These are phyloP conservation scores for Porcisia deanei DNA, from an alignment of 208 protist species.

Conservation along the genomic window DNA sequence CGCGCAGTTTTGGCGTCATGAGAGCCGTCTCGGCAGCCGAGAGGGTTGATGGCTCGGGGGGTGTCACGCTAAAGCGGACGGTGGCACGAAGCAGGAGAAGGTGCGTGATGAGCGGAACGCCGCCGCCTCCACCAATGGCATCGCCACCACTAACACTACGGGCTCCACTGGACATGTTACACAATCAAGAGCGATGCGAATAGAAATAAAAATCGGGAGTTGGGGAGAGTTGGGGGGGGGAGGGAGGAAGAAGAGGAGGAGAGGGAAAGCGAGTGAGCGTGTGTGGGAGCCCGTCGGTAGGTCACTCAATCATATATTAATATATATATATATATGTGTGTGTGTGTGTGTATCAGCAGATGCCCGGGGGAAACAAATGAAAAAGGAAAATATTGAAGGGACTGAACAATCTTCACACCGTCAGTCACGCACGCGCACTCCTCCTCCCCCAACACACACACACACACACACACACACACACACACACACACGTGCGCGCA, in stretches of 20 bases:
- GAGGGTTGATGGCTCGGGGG: background rate
- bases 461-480: background rate
- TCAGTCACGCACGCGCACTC: too few relatives aligned
- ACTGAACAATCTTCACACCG: too few relatives aligned
- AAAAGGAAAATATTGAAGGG: too few relatives aligned
- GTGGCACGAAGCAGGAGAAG: conserved; percentile 30
- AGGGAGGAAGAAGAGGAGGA: too few relatives aligned
- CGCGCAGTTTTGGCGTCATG: conserved; percentile 14
- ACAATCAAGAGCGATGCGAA: background rate
- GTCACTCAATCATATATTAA: too few relatives aligned
- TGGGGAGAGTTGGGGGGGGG: background rate
- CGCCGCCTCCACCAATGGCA: conserved; percentile 7
- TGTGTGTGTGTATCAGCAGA: background rate
- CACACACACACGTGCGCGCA: background rate
- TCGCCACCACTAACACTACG: too few relatives aligned
- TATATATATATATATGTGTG: too few relatives aligned
- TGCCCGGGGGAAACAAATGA: too few relatives aligned
- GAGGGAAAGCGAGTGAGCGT: background rate
- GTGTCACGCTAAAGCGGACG: conserved; percentile 12
- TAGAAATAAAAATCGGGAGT: background rate
- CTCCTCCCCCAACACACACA: background rate
- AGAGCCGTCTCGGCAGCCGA: background rate
- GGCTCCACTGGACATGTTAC: background rate
- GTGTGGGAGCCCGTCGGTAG: too few relatives aligned
- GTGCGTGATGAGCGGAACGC: conserved; percentile 29